These are phyloP conservation scores for Ogataea kodamae DNA, from an alignment of 805 yeast species.

Conservation along the genomic window DNA sequence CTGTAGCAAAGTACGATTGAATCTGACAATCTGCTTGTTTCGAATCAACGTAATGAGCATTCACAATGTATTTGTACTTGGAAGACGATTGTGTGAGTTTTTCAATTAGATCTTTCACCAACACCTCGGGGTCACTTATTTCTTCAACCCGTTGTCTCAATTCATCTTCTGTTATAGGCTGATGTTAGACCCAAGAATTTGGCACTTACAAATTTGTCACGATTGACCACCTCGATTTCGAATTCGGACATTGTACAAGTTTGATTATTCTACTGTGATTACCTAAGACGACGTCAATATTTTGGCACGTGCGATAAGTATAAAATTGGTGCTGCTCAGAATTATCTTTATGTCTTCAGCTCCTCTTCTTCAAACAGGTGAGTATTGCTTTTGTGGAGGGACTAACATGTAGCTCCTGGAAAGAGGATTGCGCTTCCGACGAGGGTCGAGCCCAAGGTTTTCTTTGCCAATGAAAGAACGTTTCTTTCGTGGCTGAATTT, in stretches of 20 bases:
- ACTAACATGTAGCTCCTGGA: constrained; percentile 36
- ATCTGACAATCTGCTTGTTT: constrained; percentile 28
- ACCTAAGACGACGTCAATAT: constrained; percentile 1
- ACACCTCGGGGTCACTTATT: too few species aligned
- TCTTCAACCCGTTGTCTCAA: constrained; percentile 14
- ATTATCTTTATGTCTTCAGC: constrained; percentile 59
- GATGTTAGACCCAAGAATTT: constrained; percentile 1
- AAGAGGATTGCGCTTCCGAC: constrained; percentile 98
- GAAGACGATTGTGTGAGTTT: constrained; percentile 44
- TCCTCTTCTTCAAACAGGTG: constrained; percentile 69
- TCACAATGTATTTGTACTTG: constrained; percentile 53
- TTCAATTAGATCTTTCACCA: too few species aligned
- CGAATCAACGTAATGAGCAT: constrained; percentile 36
- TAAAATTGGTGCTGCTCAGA: constrained; percentile 9
- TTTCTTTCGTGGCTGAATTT: constrained; percentile 97
- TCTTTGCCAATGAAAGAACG: constrained; percentile 98
- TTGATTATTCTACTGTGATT: too few species aligned
- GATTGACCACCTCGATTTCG: constrained; percentile 12
- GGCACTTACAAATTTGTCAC: constrained; percentile 16
- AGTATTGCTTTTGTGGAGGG: constrained; percentile 20
- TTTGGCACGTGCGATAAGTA: constrained; percentile 13
- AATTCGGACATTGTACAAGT: constrained; percentile 6
- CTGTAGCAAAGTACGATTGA: constrained; percentile 45
- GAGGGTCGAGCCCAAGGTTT: constrained; percentile 97
- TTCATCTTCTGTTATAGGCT: constrained; percentile 24